Evolutionary conservation across 345 rosid genomes (phyloP).

Genomic region (Hypericum androsaemum): DNA sequence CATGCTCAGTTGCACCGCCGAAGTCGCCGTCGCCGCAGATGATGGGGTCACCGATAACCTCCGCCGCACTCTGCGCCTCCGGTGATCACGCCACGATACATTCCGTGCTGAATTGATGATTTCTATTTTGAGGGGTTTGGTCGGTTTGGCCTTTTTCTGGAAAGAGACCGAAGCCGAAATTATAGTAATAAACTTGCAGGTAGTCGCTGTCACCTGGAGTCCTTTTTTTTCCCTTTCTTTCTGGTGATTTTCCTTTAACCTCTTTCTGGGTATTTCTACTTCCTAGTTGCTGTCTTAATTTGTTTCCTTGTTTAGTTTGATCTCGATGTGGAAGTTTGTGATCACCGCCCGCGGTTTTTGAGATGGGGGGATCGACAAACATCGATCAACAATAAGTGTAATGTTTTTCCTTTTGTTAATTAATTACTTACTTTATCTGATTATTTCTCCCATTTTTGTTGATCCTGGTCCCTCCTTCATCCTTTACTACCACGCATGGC

Average conservation of each 20-base stretch:
- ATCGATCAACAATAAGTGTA: too few species aligned
- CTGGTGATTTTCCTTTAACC: too few species aligned
- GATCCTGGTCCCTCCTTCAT: too few species aligned
- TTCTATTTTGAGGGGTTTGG: background rate
- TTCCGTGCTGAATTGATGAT: background rate
- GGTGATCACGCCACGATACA: conserved; percentile 17
- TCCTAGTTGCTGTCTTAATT: too few species aligned
- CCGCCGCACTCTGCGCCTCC: conserved; percentile 60
- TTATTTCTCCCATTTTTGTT: too few species aligned
- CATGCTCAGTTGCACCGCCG: conserved; percentile 14
- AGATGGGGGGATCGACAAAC: conserved; percentile 23
- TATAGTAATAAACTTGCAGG: conserved; percentile 6
- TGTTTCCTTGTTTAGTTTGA: background rate
- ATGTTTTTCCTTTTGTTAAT: too few species aligned
- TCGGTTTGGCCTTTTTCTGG: conserved; percentile 2
- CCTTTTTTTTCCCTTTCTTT: background rate
- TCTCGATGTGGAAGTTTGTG: conserved; percentile 2
- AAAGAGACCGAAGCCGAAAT: conserved; percentile 18
- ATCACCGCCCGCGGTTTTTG: conserved; percentile 26
- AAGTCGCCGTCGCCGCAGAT: conserved; percentile 31
- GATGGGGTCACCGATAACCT: conserved; percentile 50
- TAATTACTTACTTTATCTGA: too few species aligned
- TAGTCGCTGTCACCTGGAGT: background rate
- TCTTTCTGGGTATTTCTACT: too few species aligned
- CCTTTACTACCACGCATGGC: too few species aligned